A percentile compares a stretch with the other conserved stretches of the same genome.
Conservation (phyloP, 345 rosid species). For the Psidium guajava region DNA sequence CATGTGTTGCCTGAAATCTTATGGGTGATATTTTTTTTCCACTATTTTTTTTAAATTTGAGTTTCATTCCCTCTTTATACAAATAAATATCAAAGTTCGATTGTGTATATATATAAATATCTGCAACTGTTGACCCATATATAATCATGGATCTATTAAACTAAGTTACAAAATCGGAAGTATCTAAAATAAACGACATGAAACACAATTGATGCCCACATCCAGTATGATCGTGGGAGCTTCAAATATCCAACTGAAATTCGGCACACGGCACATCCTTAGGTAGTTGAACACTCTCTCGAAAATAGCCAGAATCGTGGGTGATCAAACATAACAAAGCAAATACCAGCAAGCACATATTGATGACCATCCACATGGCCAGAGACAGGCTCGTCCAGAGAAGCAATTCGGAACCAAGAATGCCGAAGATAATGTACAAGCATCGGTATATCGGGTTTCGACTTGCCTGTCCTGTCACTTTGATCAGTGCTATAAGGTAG, state of each 20-base stretch:
- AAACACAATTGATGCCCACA: background rate
- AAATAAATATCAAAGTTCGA: background rate
- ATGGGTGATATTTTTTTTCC: background rate
- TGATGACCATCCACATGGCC: background rate
- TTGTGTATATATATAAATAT: background rate
- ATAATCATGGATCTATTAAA: background rate
- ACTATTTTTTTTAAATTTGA: background rate
- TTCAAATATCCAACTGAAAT: background rate
- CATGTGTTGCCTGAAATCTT: background rate
- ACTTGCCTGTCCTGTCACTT: rapidly evolving
- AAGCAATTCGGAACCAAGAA: background rate
- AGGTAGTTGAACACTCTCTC: background rate
- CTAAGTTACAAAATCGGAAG: background rate
- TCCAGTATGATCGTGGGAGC: background rate
- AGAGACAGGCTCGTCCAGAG: rapidly evolving
- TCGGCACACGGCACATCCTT: rapidly evolving
- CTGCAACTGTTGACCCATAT: background rate
- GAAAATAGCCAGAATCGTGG: rapidly evolving
- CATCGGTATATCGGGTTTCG: rapidly evolving
- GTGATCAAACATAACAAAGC: background rate
- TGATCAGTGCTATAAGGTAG: background rate
- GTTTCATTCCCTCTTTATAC: background rate
- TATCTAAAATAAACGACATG: background rate
- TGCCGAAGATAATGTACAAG: background rate
- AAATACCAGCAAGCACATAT: background rate